These are phyloP conservation scores for Puccinia coronata DNA, from an alignment of 1,284 basidiomycete genomes.

Conservation along the genomic window DNA sequence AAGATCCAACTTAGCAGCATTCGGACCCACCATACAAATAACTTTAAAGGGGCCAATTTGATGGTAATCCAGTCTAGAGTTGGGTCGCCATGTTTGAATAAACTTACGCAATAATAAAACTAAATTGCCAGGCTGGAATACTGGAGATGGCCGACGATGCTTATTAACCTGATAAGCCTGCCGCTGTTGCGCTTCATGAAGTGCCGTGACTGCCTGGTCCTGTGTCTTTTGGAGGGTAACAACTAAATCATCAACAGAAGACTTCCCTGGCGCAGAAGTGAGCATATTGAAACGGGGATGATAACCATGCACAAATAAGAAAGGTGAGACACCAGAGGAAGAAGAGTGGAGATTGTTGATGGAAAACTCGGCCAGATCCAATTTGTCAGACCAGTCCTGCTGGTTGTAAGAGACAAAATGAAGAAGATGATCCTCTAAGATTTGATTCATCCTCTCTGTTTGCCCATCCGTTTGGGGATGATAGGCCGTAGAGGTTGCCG, in stretches of 20 bases:
- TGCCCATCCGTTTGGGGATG: constrained; percentile 42
- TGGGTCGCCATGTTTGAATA: background rate
- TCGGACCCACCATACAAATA: background rate
- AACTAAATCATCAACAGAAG: background rate
- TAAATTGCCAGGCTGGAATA: background rate
- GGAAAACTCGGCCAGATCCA: constrained; percentile 5
- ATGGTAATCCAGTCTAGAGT: constrained; percentile 17
- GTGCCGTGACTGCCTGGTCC: no score
- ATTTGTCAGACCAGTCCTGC: background rate
- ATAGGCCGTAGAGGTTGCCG: background rate
- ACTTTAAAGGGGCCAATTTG: constrained; percentile 17
- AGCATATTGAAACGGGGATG: background rate
- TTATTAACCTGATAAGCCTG: constrained; percentile 11
- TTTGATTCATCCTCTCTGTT: constrained; percentile 13
- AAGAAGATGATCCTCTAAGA: constrained; percentile 26
- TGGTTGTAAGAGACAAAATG: constrained; percentile 20
- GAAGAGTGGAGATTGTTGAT: constrained; percentile 8
- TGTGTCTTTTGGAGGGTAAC: no score
- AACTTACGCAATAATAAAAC: background rate
- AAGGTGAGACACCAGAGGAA: background rate
- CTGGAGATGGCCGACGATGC: background rate
- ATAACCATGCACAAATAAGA: constrained; percentile 1
- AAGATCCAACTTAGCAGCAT: background rate
- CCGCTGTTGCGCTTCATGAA: no score
- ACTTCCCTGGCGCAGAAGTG: background rate